phyloP scores from a whole-genome alignment of 2,329 filamentous ascomycete genomes.

The Myriosclerotinia duriaeana region DNA sequence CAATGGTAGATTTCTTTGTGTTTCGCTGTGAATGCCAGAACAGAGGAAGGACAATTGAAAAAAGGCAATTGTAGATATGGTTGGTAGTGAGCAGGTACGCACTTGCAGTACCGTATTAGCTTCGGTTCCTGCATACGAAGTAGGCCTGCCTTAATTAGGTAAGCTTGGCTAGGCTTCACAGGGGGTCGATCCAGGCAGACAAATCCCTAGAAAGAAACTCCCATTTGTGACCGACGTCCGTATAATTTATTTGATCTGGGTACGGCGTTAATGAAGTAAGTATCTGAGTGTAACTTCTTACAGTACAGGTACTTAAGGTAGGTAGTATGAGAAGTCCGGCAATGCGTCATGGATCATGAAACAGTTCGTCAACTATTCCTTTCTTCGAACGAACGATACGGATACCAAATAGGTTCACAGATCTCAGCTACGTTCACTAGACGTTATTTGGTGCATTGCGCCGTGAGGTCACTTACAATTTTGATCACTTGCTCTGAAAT shows the following conservation, averaged over 20 bases:
- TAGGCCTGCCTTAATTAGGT: no score
- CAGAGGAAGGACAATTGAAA: neutral
- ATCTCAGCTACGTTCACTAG: neutral
- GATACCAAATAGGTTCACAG: neutral
- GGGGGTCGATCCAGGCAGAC: conserved; percentile 1
- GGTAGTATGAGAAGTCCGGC: neutral
- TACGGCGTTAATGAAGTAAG: neutral
- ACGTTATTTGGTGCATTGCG: neutral
- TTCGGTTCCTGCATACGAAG: conserved; percentile 9
- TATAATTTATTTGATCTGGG: neutral
- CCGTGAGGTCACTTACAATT: conserved; percentile 9
- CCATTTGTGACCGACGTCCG: neutral
- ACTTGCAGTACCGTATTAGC: neutral
- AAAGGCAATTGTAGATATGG: neutral
- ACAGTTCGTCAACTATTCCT: neutral
- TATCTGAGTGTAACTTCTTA: neutral
- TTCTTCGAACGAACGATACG: neutral
- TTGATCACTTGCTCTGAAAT: conserved; percentile 17
- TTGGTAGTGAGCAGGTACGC: neutral
- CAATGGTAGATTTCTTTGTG: neutral
- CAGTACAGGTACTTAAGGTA: neutral
- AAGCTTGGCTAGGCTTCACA: neutral
- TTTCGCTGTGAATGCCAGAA: neutral
- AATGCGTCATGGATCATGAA: neutral
- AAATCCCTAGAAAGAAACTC: neutral